A percentile compares a stretch with the other conserved stretches of the same genome.
phyloP scores from a whole-genome alignment of 345 rosid genomes.

The Ceriops zippeliana region DNA sequence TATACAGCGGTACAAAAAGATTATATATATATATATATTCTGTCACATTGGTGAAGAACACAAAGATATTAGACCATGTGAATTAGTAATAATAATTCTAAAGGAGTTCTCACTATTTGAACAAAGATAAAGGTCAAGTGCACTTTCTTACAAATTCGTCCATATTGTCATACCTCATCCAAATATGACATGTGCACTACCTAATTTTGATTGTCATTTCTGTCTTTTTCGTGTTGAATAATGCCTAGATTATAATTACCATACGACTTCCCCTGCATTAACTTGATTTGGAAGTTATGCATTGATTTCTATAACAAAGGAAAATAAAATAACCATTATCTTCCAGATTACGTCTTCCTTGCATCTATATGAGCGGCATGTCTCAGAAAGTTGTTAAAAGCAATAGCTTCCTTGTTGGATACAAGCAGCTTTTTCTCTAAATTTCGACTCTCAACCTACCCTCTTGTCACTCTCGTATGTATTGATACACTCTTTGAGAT shows the following conservation, averaged over 20 bases:
- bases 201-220: constrained; percentile 16
- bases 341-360: constrained; percentile 21
- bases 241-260: background rate
- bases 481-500: background rate
- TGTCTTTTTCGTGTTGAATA: background rate
- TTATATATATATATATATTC: too few species aligned
- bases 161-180: background rate
- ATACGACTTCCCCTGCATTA: constrained; percentile 1
- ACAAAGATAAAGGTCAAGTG: background rate
- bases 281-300: constrained; percentile 10
- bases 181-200: constrained; percentile 11
- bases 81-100: too few species aligned
- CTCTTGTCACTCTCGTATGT: too few species aligned
- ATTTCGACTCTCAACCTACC: background rate
- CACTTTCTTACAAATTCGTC: background rate
- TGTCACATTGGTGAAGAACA: too few species aligned
- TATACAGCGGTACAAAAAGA: too few species aligned
- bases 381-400: background rate
- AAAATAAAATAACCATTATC: constrained; percentile 16
- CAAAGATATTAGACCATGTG: too few species aligned
- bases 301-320: background rate
- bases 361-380: constrained; percentile 22
- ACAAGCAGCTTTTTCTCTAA: background rate
- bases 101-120: background rate
- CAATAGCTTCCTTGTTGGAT: background rate